A percentile compares a stretch with the other conserved stretches of the same genome.
These are phyloP conservation scores for Setaria viridis DNA, from an alignment of 202 grass and related monocot species.

Conservation along the genomic window DNA sequence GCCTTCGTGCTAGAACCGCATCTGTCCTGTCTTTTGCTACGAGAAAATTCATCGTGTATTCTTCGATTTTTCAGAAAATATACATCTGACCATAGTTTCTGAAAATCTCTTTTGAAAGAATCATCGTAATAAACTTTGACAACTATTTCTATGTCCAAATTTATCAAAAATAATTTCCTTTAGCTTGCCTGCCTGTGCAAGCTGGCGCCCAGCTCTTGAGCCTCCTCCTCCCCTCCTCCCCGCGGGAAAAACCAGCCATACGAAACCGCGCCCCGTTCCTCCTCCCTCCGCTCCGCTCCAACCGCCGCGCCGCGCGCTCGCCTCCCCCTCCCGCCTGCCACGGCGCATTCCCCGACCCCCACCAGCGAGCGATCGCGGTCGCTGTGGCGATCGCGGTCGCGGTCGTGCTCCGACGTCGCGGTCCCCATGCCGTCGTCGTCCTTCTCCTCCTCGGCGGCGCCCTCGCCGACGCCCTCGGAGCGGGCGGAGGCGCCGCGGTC, in stretches of 20 bases:
- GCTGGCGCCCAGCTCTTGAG: neutral
- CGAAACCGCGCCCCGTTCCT: conserved; percentile 15
- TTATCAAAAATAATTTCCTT: neutral
- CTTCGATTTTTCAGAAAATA: too few relatives aligned
- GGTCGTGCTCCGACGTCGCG: conserved; percentile 42
- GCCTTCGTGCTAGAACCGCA: too few relatives aligned
- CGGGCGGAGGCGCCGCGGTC: conserved; percentile 23
- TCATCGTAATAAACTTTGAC: neutral
- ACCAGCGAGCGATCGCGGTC: neutral
- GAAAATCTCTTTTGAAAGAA: neutral
- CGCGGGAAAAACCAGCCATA: conserved; percentile 42
- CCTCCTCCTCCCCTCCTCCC: neutral
- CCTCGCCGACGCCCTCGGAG: conserved; percentile 28
- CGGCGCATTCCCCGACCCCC: conserved; percentile 24
- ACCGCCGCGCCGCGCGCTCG: conserved; percentile 35
- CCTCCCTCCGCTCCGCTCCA: conserved; percentile 12
- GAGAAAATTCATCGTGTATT: too few relatives aligned
- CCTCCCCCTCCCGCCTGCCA: conserved; percentile 13
- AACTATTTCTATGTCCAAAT: neutral
- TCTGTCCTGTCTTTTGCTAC: too few relatives aligned
- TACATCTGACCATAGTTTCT: neutral
- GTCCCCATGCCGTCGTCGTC: conserved; percentile 35
- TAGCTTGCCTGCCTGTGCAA: neutral
- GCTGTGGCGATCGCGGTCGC: conserved; percentile 41
- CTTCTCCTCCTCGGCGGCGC: neutral